Evolutionary conservation across 2,329 filamentous ascomycete species (phyloP).

Genomic region (Coniochaeta sp.): DNA sequence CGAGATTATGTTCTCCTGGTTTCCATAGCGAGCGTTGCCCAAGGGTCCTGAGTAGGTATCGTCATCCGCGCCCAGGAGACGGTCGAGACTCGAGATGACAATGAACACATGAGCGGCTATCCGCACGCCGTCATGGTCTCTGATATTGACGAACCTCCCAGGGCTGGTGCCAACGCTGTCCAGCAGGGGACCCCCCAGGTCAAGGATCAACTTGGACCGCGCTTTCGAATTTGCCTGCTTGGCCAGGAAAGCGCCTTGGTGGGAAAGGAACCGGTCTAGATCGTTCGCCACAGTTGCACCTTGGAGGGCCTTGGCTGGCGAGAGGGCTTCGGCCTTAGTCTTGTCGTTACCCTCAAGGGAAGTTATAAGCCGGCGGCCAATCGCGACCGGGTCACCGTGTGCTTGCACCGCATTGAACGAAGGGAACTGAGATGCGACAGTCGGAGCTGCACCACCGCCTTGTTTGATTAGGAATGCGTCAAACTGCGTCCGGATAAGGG

Average conservation of each 20-base stretch:
- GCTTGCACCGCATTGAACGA: constrained; percentile 59
- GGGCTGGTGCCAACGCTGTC: constrained; percentile 26
- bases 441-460: constrained; percentile 41
- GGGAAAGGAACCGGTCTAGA: constrained; percentile 47
- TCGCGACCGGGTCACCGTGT: constrained; percentile 45
- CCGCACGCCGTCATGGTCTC: constrained; percentile 57
- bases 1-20: constrained; percentile 67
- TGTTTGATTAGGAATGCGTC: constrained; percentile 58
- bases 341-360: constrained; percentile 48
- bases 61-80: constrained; percentile 25
- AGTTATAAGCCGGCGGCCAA: constrained; percentile 52
- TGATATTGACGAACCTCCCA: constrained; percentile 42
- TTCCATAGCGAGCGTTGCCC: constrained; percentile 16
- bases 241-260: constrained; percentile 48
- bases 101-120: constrained; percentile 60
- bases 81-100: constrained; percentile 60
- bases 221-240: constrained; percentile 36
- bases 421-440: constrained; percentile 49
- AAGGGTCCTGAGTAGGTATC: constrained; percentile 14
- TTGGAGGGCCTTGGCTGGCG: constrained; percentile 69
- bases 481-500: constrained; percentile 73
- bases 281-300: constrained; percentile 64
- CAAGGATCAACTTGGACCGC: constrained; percentile 34
- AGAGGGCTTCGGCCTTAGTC: constrained; percentile 49
- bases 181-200: constrained; percentile 24